phyloP scores from a whole-genome alignment of 2,329 filamentous ascomycete genomes.

The Helotiales sp. region DNA sequence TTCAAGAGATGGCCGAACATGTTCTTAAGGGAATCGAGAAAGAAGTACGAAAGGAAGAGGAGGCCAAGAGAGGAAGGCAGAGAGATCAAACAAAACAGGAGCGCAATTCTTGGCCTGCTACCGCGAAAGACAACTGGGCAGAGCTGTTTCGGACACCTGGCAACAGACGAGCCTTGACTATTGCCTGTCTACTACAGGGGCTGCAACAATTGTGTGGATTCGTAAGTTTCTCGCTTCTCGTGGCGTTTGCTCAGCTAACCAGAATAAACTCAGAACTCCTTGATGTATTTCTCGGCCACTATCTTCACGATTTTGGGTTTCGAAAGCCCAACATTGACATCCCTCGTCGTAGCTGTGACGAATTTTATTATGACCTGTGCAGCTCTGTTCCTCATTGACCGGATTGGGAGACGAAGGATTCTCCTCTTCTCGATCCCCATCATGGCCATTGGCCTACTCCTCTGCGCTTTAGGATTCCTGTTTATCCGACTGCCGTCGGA shows the following conservation, averaged over 20 bases:
- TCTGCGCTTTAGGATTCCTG: slow-evolving; percentile 76
- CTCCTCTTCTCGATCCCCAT: slow-evolving; percentile 83
- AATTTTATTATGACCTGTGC: slow-evolving; percentile 82
- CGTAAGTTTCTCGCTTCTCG: slow-evolving; percentile 51
- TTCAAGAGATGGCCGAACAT: slow-evolving; percentile 55
- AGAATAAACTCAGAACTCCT: slow-evolving; percentile 68
- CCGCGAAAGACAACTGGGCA: slow-evolving; percentile 50
- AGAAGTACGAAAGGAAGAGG: slow-evolving; percentile 74
- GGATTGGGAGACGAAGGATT: slow-evolving; percentile 77
- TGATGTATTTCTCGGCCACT: slow-evolving; percentile 91
- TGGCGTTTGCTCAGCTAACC: slow-evolving; percentile 3
- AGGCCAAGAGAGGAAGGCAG: slow-evolving; percentile 47
- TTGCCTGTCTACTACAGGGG: slow-evolving; percentile 85
- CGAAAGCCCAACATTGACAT: slow-evolving; percentile 76
- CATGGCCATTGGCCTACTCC: slow-evolving; percentile 75
- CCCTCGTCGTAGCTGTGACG: slow-evolving; percentile 79
- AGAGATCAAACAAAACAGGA: slow-evolving; percentile 33
- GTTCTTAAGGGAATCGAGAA: slow-evolving; percentile 73
- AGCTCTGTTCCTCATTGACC: slow-evolving; percentile 78
- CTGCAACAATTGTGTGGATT: slow-evolving; percentile 90
- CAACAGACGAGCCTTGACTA: slow-evolving; percentile 76
- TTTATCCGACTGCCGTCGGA: slow-evolving; percentile 49
- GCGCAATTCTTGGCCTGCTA: slow-evolving; percentile 32
- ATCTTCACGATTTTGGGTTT: slow-evolving; percentile 82
- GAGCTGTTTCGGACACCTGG: slow-evolving; percentile 62